Percentiles rank a stretch among this genome's conserved stretches.
phyloP scores from a whole-genome alignment of 305 asterid species.

The Fraxinus dipetala region DNA sequence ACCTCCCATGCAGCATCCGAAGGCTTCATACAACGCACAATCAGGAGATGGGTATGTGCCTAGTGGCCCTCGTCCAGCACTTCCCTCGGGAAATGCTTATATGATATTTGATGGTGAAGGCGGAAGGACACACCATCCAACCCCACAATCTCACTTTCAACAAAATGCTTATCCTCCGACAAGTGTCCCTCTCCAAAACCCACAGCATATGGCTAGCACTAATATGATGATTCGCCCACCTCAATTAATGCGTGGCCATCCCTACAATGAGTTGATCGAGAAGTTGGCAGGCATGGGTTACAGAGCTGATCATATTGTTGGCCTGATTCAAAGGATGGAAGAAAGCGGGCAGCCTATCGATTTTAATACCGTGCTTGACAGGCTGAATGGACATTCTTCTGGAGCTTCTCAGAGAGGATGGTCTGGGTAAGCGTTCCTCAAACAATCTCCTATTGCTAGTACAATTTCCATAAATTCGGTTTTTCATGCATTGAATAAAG shows the following conservation, averaged over 20 bases:
- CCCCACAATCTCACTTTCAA: constrained; percentile 55
- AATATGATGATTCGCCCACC: constrained; percentile 49
- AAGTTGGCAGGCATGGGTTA: constrained; percentile 82
- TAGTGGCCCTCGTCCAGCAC: constrained; percentile 57
- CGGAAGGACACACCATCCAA: constrained; percentile 54
- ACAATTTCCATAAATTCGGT: constrained; percentile 14
- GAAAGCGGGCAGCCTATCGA: constrained; percentile 81
- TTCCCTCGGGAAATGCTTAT: constrained; percentile 58
- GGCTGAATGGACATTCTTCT: constrained; percentile 74
- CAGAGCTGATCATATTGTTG: constrained; percentile 66
- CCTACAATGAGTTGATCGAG: constrained; percentile 74
- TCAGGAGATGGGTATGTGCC: constrained; percentile 57
- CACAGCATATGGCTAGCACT: constrained; percentile 38
- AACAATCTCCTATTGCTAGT: constrained; percentile 9
- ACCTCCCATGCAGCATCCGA: constrained; percentile 50
- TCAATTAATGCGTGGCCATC: constrained; percentile 57
- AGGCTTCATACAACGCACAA: constrained; percentile 52
- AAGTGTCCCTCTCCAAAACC: constrained; percentile 38
- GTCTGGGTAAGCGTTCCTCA: constrained; percentile 41
- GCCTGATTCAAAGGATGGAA: constrained; percentile 77
- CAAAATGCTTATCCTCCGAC: constrained; percentile 60
- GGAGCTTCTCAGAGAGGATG: constrained; percentile 83
- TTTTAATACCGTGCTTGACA: constrained; percentile 68
- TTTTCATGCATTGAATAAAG: constrained; percentile 43
- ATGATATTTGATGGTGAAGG: constrained; percentile 63